Evolutionary conservation across 371 early-diverging fungal species (phyloP).

Genomic region (Chytridium lagenaria): DNA sequence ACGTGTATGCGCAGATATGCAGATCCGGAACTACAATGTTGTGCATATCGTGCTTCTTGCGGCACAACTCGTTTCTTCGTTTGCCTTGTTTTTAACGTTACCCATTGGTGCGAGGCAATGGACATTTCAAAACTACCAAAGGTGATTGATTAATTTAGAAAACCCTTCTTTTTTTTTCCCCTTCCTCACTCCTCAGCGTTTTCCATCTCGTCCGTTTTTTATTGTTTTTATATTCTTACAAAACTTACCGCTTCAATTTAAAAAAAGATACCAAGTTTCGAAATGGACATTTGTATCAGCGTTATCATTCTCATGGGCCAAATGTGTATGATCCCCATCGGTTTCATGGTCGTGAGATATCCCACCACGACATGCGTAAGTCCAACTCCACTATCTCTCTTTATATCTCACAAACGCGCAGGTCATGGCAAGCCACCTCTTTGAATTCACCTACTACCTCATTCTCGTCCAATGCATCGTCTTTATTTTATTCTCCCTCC

Average conservation of each 20-base stretch:
- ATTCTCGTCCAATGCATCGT: constrained; percentile 18
- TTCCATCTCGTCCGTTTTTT: too few relatives aligned
- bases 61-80: background rate
- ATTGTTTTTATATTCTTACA: background rate
- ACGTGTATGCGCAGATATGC: background rate
- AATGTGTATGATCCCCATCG: constrained; percentile 1
- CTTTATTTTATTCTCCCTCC: constrained; percentile 5
- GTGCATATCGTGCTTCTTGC: background rate
- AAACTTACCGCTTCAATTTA: background rate
- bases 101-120: background rate
- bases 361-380: background rate
- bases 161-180: too few relatives aligned
- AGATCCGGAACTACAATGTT: constrained; percentile 1
- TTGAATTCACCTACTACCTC: constrained; percentile 7
- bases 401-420: background rate
- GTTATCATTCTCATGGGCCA: background rate
- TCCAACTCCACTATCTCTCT: background rate
- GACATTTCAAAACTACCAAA: background rate
- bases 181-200: too few relatives aligned
- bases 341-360: constrained; percentile 6
- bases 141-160: background rate
- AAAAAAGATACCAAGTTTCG: background rate
- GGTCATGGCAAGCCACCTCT: background rate
- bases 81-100: background rate
- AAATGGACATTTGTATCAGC: constrained; percentile 12